Percentiles rank a stretch among this genome's conserved stretches.
Conservation (phyloP, 2,329 filamentous ascomycete genomes). For the Cytospora schulzeri region DNA sequence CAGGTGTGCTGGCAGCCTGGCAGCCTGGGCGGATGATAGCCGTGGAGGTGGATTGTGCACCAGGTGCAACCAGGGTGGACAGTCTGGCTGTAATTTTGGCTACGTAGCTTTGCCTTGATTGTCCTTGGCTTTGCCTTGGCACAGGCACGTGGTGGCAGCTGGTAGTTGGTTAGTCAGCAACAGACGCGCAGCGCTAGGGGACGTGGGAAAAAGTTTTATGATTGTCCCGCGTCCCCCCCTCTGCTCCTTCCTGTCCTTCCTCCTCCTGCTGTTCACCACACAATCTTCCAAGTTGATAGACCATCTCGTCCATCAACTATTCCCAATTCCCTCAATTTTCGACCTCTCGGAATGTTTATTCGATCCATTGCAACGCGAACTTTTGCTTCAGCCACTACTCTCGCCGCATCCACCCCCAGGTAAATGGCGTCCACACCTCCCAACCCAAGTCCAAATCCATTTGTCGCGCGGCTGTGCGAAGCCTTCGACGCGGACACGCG, state of each 20-base stretch:
- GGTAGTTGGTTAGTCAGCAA: not conserved
- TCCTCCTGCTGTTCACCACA: not conserved
- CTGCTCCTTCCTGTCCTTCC: not conserved
- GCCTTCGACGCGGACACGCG: not conserved
- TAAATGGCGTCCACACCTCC: not conserved
- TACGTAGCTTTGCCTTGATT: not conserved
- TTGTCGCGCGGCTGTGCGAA: not conserved
- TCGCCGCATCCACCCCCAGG: conserved; percentile 2
- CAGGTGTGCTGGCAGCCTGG: too few species aligned
- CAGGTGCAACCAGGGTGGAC: too few species aligned
- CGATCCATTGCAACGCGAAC: not conserved
- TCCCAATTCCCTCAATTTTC: not conserved
- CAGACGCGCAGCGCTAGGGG: not conserved
- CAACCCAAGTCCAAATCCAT: not conserved
- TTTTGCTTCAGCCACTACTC: not conserved
- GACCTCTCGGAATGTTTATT: not conserved
- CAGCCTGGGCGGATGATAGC: too few species aligned
- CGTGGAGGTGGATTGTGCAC: not conserved
- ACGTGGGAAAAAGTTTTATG: not conserved
- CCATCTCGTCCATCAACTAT: not conserved
- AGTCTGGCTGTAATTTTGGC: not conserved
- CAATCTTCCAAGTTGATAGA: not conserved
- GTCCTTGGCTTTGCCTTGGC: not conserved
- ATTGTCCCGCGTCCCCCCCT: not conserved
- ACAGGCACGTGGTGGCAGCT: not conserved